Evolutionary conservation across 495 filamentous ascomycete species (phyloP), one percentile per base, ranked within the genome.

Genomic region (Penicillium coffeae): DNA sequence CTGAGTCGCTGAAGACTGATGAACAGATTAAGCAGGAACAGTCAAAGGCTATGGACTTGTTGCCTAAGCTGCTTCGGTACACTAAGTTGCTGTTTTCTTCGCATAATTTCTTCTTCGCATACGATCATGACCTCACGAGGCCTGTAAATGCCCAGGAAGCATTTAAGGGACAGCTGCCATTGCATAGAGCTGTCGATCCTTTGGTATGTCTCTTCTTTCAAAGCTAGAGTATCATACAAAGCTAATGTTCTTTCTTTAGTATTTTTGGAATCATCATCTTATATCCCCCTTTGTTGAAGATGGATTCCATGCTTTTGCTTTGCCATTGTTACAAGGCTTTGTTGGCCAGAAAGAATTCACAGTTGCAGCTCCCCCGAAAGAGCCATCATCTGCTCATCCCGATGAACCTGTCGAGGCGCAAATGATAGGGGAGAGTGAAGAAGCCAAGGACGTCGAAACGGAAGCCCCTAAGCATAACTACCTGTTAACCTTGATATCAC

Each of bases 311-410:
- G 71, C 70, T 2, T 80, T 93, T 52, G 76, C 89, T 8, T 60
- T 98, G 42, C 93, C 93, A 0, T 56, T 98, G 8, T 87, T 96
- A 69, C 92, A 96, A 71, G 93, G 93, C 4, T 98, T 96, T 57
- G 87, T 98, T 16, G 90, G 91, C 2, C 93, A 98, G 64, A 72
- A 81, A 57, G 77, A 83, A 14, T 96, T 98, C 60, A 75, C 80
- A 14, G 75, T 89, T 5, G 79, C 69, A n/a, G 57, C 53, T n/a
- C 47, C 64, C 7, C 56, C 55, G 13, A 39, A 48, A 37, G 47
- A 60, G 32, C 30, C 42, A 16, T 41, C 55, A 3, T 42, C 54
- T 12, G 46, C 49, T 8, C 14, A 52, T 16, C 19, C 49, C 9
- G 59, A 53, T 36, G 21, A 48, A 19, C 52, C 53, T 6, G 22